Conservation (phyloP, 2,329 filamentous ascomycete genomes). For the Exophiala sideris region DNA sequence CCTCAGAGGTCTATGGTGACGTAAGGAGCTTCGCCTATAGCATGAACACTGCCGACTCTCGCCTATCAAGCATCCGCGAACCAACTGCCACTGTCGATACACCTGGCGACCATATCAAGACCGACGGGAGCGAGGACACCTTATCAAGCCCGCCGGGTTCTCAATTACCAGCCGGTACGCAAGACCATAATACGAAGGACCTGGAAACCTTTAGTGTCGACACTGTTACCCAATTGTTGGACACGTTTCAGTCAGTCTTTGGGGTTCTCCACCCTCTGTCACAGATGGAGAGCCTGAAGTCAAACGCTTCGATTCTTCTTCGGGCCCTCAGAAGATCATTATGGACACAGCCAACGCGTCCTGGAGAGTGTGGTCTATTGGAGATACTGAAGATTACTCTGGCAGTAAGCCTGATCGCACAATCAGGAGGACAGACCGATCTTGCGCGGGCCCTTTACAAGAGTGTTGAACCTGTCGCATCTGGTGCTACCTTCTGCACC, state of each 20-base stretch:
- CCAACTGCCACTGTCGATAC: neutral
- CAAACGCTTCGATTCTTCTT: conserved; percentile 1
- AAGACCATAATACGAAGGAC: neutral
- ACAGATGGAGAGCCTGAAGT: conserved; percentile 5
- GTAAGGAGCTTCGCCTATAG: neutral
- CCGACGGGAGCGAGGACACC: neutral
- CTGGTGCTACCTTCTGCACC: neutral
- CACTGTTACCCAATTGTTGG: conserved; percentile 2
- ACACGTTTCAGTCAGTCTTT: conserved; percentile 5
- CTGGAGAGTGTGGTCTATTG: conserved; percentile 8
- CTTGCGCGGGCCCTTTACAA: conserved; percentile 3
- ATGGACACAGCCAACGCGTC: neutral
- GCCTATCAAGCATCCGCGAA: neutral
- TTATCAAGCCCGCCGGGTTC: neutral
- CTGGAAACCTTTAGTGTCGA: neutral
- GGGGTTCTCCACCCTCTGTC: conserved; percentile 9
- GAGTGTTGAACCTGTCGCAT: conserved; percentile 1
- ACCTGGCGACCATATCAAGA: neutral
- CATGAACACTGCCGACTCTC: neutral
- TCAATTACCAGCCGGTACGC: neutral
- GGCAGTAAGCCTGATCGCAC: neutral
- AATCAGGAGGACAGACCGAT: conserved; percentile 1
- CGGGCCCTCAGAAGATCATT: conserved; percentile 8
- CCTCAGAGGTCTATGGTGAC: neutral
- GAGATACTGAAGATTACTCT: conserved; percentile 10